A percentile compares a stretch with the other conserved stretches of the same genome.
Conservation (phyloP, 2,329 filamentous ascomycete genomes). For the Exutisphaerella laricina region DNA sequence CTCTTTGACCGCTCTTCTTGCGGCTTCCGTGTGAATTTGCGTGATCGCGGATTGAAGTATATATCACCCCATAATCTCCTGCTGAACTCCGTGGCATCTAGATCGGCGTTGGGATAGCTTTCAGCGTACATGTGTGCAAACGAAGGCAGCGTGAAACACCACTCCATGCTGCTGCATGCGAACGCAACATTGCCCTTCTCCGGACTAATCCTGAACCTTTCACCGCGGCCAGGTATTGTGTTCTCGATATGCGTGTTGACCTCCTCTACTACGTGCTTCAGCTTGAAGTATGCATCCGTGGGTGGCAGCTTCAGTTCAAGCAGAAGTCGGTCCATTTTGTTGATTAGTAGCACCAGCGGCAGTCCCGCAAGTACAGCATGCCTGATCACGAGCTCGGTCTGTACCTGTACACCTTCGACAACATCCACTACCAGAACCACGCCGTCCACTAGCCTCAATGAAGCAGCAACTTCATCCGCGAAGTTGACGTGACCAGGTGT, state of each 20-base stretch:
- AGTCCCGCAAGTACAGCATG: conserved; percentile 87
- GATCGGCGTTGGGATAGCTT: conserved; percentile 52
- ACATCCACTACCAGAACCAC: conserved; percentile 92
- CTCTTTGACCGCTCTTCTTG: conserved; percentile 74
- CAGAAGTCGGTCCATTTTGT: conserved; percentile 96
- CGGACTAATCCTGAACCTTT: conserved; percentile 75
- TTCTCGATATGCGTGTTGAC: conserved; percentile 95
- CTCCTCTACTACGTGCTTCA: conserved; percentile 97
- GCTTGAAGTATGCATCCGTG: conserved; percentile 95
- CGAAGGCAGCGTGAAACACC: conserved; percentile 91
- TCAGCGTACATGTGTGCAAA: conserved; percentile 97
- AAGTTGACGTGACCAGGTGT: conserved; percentile 98
- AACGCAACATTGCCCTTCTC: conserved; percentile 99
- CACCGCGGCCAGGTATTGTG: conserved; percentile 73
- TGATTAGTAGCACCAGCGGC: conserved; percentile 83
- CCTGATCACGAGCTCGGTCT: conserved; percentile 95
- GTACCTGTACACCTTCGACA: conserved; percentile 97
- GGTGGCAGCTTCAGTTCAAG: conserved; percentile 91
- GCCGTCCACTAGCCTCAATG: conserved; percentile 81
- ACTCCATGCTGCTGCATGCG: conserved; percentile 85
- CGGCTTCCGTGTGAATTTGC: conserved; percentile 85
- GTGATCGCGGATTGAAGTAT: conserved; percentile 86
- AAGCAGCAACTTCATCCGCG: conserved; percentile 89
- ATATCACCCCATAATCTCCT: conserved; percentile 90
- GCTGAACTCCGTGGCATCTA: conserved; percentile 79